These are phyloP conservation scores for Plasmopara halstedii DNA, from an alignment of 352 stramenopile genomes.

Conservation along the genomic window DNA sequence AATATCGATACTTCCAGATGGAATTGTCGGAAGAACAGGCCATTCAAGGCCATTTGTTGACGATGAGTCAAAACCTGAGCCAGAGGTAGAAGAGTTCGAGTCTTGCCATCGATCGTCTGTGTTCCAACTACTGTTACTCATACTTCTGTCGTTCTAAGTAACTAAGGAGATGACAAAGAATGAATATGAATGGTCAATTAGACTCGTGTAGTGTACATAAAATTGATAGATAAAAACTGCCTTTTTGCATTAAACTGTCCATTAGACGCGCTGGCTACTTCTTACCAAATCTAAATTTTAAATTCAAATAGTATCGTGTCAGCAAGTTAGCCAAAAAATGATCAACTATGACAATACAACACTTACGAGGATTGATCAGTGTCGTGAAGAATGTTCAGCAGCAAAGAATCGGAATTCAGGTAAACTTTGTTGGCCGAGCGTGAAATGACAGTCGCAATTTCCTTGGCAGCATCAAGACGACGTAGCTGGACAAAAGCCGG, in stretches of 20 bases:
- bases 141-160: slow-evolving; percentile 14
- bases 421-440: slow-evolving; percentile 97
- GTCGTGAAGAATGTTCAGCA: slow-evolving; percentile 94
- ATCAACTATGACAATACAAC: not conserved
- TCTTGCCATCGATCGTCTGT: slow-evolving; percentile 74
- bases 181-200: too few species aligned
- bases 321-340: not conserved
- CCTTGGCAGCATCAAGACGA: slow-evolving; percentile 97
- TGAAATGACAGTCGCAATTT: slow-evolving; percentile 96
- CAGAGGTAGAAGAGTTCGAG: slow-evolving; percentile 28
- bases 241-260: not conserved
- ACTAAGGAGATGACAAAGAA: slow-evolving; percentile 1
- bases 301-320: not conserved
- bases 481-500: slow-evolving; percentile 98
- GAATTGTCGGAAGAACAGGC: slow-evolving; percentile 64
- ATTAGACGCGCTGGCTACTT: slow-evolving; percentile 20
- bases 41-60: slow-evolving; percentile 50
- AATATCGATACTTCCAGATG: slow-evolving; percentile 71
- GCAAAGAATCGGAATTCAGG: slow-evolving; percentile 95
- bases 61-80: slow-evolving; percentile 35
- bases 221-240: not conserved
- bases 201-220: slow-evolving; percentile 12
- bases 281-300: slow-evolving; percentile 20
- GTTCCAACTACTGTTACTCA: slow-evolving; percentile 53
- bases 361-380: slow-evolving; percentile 42